These are phyloP conservation scores for Onygena corvina DNA, from an alignment of 2,329 filamentous ascomycete species.

Conservation along the genomic window DNA sequence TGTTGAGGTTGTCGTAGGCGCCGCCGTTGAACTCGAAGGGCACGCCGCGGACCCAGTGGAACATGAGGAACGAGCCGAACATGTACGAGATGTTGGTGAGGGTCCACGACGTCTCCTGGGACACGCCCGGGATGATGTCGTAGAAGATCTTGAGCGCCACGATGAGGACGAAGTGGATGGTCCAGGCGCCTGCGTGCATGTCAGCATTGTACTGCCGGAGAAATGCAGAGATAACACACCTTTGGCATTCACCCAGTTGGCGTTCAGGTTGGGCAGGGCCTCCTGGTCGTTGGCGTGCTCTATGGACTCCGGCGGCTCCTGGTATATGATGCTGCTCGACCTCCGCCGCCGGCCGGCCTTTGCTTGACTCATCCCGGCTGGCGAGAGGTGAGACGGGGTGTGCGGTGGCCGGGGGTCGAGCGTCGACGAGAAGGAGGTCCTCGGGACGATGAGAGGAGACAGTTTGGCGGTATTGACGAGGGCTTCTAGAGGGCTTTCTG, in stretches of 20 bases:
- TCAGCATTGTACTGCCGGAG: slow-evolving; percentile 2
- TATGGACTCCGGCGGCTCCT: slow-evolving; percentile 88
- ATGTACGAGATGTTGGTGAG: slow-evolving; percentile 98
- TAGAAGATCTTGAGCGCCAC: slow-evolving; percentile 86
- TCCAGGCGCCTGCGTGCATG: slow-evolving; percentile 70
- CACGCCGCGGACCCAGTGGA: slow-evolving; percentile 94
- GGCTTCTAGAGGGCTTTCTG: not conserved
- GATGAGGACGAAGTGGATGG: slow-evolving; percentile 91
- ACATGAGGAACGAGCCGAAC: slow-evolving; percentile 98
- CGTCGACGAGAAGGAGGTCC: slow-evolving; percentile 81
- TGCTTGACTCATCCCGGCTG: slow-evolving; percentile 48
- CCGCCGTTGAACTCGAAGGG: slow-evolving; percentile 98
- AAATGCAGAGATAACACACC: slow-evolving; percentile 45
- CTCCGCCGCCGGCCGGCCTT: slow-evolving; percentile 70
- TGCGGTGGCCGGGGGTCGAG: slow-evolving; percentile 51
- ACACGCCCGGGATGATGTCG: slow-evolving; percentile 90
- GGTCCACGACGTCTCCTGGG: slow-evolving; percentile 97
- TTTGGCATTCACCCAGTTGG: slow-evolving; percentile 98
- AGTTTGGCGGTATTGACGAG: slow-evolving; percentile 73
- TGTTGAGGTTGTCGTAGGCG: slow-evolving; percentile 98
- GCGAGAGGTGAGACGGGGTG: slow-evolving; percentile 33
- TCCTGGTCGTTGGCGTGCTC: slow-evolving; percentile 97
- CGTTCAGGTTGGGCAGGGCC: slow-evolving; percentile 86
- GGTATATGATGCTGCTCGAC: slow-evolving; percentile 97
- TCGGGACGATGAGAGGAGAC: slow-evolving; percentile 82